Evolutionary conservation across 257 asterid species (phyloP), one percentile per base, ranked within the genome.

Genomic region (Plectranthus barbatus): DNA sequence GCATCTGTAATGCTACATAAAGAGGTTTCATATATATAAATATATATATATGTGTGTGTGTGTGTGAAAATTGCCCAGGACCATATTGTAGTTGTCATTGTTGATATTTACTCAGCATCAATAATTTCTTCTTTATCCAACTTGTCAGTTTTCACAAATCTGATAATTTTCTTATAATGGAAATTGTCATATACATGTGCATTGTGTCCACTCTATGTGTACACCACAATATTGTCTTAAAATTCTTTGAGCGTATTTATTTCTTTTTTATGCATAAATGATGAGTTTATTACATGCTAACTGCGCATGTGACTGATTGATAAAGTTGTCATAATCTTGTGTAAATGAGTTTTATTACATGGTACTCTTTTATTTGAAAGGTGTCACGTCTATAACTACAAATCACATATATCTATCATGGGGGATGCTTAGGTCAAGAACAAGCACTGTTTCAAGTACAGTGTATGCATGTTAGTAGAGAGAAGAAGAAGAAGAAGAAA

Each of bases 21-120:
- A 31, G 59, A 47, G 21, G 44, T 29, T n/a, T 39, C 60, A 26
- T 14, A 42, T 1, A 15, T 40, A 34, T 5, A n/a, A 19, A 4
- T 20, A 19, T 26, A 31, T 18, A 19, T n/a, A n/a, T n/a, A n/a
- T n/a, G n/a, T n/a, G n/a, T n/a, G n/a, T n/a, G n/a, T 21, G 34
- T 26, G 31, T 5, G 31, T 26, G 20, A 21, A 39, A 31, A 1
- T 11, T 40, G 7, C 7, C 20, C 37, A 13, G 72, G 72, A 56
- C 72, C 64, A 66, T 66, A 23, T 56, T 66, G 13, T 18, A 29
- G 39, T 5, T 53, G 20, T 46, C 18, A 5, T 65, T 52, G 46
- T 5, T 52, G 54, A 24, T 29, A 36, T 29, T 31, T 45, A 44
- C 17, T 42, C 46, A 14, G 41, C 14, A 23, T 42, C 45, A 3